Conservation (phyloP, 1,284 basidiomycete species). For the Apiotrichum sp. region DNA sequence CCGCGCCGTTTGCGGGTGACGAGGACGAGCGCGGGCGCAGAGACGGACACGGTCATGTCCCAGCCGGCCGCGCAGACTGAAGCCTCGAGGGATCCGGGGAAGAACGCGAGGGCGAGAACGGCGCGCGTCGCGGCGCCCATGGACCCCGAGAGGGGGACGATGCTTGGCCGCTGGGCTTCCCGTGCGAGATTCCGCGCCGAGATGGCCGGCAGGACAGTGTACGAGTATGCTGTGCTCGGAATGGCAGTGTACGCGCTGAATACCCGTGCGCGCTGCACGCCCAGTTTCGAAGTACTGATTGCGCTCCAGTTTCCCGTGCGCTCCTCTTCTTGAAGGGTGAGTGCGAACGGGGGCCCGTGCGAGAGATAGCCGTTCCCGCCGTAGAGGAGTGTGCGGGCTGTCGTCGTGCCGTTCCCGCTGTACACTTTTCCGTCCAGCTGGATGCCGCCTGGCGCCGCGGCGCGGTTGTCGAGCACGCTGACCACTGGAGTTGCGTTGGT, state of each 20-base stretch:
- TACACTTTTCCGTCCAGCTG: slow-evolving; percentile 45
- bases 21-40: background rate
- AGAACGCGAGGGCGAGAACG: background rate
- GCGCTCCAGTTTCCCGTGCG: slow-evolving; percentile 58
- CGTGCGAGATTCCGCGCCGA: slow-evolving; percentile 2
- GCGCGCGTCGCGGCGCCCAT: background rate
- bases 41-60: background rate
- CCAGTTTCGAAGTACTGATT: slow-evolving; percentile 58
- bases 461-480: slow-evolving; percentile 60
- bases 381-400: slow-evolving; percentile 26
- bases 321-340: slow-evolving; percentile 51
- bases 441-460: slow-evolving; percentile 46
- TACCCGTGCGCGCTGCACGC: slow-evolving; percentile 54
- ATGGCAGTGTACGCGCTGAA: slow-evolving; percentile 54
- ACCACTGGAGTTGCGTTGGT: slow-evolving; percentile 50
- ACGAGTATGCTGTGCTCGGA: slow-evolving; percentile 48
- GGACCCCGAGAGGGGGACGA: background rate
- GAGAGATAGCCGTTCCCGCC: slow-evolving; percentile 31
- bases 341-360: slow-evolving; percentile 25
- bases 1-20: background rate
- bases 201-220: slow-evolving; percentile 55
- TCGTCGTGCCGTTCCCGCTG: background rate
- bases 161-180: slow-evolving; percentile 7
- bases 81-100: background rate
- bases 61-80: background rate